Conservation (phyloP, 345 rosid genomes). For the Eucalyptus urophylla region DNA sequence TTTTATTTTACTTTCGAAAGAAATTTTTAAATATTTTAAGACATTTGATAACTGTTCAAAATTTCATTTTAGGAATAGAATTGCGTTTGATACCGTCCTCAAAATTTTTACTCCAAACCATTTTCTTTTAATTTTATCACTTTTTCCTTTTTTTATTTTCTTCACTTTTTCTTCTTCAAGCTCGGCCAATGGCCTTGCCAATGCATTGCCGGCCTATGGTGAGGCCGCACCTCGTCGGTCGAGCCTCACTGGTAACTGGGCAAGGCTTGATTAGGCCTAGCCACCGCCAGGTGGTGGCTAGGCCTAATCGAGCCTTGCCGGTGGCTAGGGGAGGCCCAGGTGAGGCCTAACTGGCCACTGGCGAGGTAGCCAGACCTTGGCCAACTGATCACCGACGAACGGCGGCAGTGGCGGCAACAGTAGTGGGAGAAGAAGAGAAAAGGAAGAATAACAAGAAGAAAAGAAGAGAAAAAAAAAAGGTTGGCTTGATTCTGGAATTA, state of each 20-base stretch:
- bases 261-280: rapidly evolving
- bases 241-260: rapidly evolving
- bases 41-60: rapidly evolving
- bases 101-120: rapidly evolving
- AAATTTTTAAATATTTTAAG: rapidly evolving
- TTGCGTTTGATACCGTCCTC: rapidly evolving
- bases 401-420: rapidly evolving
- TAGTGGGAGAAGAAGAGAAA: too few species aligned
- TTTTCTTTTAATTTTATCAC: too few species aligned
- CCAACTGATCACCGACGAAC: rapidly evolving
- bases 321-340: too few species aligned
- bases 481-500: too few species aligned
- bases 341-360: too few species aligned
- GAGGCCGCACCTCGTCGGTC: rapidly evolving
- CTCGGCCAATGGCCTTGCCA: rapidly evolving
- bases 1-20: rapidly evolving
- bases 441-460: too few species aligned
- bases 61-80: rapidly evolving
- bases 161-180: too few species aligned
- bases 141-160: too few species aligned
- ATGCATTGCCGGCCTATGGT: rapidly evolving
- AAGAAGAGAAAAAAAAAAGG: too few species aligned
- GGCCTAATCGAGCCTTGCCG: too few species aligned
- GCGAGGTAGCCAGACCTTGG: too few species aligned
- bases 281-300: too few species aligned